These are phyloP conservation scores for Achaetomiella virescens DNA, from an alignment of 495 filamentous ascomycete species.

Conservation along the genomic window DNA sequence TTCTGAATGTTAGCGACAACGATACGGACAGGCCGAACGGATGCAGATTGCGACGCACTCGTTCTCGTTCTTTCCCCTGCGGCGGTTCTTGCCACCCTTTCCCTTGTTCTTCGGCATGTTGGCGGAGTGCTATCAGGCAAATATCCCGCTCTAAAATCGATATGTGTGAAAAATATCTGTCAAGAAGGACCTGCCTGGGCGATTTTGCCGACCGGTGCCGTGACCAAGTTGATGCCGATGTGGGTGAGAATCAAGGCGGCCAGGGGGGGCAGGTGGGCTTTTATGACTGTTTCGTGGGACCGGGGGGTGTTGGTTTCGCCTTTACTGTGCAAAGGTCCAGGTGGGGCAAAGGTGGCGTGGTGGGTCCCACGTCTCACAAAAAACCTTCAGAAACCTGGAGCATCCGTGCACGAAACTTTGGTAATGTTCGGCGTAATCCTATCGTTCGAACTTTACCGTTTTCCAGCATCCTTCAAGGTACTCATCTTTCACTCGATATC, in stretches of 20 bases:
- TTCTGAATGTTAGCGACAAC: conserved; percentile 8
- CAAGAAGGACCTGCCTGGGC: neutral
- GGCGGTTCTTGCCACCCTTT: conserved; percentile 96
- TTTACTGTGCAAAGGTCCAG: neutral
- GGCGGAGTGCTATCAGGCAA: conserved; percentile 1
- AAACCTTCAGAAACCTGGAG: too few relatives aligned
- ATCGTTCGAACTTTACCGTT: too few relatives aligned
- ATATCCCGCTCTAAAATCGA: neutral
- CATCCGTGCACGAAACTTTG: neutral
- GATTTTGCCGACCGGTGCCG: neutral
- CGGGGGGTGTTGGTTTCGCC: conserved; percentile 12
- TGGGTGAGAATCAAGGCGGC: conserved; percentile 8
- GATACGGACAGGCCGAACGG: neutral
- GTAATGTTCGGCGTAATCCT: neutral
- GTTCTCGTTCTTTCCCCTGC: conserved; percentile 99
- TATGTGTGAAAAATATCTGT: neutral
- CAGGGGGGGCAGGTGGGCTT: conserved; percentile 15
- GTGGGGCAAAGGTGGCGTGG: conserved; percentile 14
- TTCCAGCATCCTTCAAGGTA: too few relatives aligned
- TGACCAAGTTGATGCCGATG: conserved; percentile 5
- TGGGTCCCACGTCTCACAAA: neutral
- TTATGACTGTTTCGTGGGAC: conserved; percentile 23
- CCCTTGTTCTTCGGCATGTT: conserved; percentile 32
- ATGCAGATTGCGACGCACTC: conserved; percentile 26
- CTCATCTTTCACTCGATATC: too few relatives aligned